phyloP scores from a whole-genome alignment of 306 rosid species.

The Alnus glutinosa region DNA sequence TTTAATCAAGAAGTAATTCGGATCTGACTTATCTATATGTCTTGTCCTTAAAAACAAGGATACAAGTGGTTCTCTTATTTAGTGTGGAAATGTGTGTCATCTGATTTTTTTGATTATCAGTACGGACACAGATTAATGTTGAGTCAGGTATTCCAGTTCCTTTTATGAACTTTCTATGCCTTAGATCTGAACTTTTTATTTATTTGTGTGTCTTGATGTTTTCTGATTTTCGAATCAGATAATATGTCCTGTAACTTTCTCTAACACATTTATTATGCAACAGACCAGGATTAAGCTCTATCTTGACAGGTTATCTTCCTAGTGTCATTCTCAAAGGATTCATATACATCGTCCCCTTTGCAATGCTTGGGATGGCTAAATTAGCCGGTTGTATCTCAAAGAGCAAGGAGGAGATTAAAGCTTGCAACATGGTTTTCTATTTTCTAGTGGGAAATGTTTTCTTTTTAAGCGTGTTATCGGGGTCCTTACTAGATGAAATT shows the following conservation, averaged over 20 bases:
- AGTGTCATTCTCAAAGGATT: constrained; percentile 79
- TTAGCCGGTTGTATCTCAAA: constrained; percentile 72
- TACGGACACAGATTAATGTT: not conserved
- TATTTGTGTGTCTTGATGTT: not conserved
- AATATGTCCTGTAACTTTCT: constrained; percentile 9
- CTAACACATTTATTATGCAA: constrained; percentile 28
- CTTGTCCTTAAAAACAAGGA: not conserved
- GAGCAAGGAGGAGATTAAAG: constrained; percentile 90
- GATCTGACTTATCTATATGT: no score
- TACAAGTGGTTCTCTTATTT: not conserved
- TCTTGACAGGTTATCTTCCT: constrained; percentile 87
- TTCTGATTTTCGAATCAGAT: not conserved
- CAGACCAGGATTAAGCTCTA: constrained; percentile 92
- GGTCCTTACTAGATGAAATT: constrained; percentile 80
- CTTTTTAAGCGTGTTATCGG: constrained; percentile 82
- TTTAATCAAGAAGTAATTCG: no score
- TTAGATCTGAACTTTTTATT: not conserved
- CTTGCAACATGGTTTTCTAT: constrained; percentile 94
- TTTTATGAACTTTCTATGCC: not conserved
- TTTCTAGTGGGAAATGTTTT: constrained; percentile 91
- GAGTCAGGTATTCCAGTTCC: not conserved
- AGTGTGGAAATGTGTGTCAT: not conserved
- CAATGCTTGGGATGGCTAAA: constrained; percentile 88
- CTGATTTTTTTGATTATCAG: not conserved
- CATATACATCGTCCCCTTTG: constrained; percentile 75